Evolutionary conservation across 2,329 filamentous ascomycete species (phyloP).

Genomic region (Cryphonectria nitschkei): DNA sequence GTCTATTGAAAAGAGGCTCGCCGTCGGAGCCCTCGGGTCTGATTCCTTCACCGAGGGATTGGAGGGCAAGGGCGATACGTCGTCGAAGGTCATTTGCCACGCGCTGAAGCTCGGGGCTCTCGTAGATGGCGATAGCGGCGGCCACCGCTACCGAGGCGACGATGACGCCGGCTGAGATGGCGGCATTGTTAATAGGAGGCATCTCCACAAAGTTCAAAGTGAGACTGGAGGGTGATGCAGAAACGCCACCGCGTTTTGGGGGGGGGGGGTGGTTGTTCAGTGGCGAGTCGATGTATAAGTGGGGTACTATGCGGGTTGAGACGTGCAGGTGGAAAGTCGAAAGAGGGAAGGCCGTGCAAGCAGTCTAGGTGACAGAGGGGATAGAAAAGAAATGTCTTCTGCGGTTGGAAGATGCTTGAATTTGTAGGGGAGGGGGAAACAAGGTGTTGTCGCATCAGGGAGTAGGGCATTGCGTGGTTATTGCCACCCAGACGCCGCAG

Average conservation of each 20-base stretch:
- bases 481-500: conserved; percentile 12
- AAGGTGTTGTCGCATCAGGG: conserved; percentile 10
- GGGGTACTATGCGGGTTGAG: neutral
- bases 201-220: conserved; percentile 40
- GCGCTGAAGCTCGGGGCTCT: conserved; percentile 65
- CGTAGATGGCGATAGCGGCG: conserved; percentile 64
- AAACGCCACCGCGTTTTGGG: too few relatives aligned
- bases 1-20: conserved; percentile 65
- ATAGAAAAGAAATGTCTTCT: neutral
- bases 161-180: conserved; percentile 60
- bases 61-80: conserved; percentile 62
- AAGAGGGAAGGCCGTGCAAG: neutral
- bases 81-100: conserved; percentile 64
- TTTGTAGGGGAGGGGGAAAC: neutral
- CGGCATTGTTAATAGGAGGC: conserved; percentile 60
- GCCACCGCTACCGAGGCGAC: conserved; percentile 61
- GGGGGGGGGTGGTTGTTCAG: neutral
- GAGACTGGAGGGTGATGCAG: neutral
- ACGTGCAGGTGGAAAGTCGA: neutral
- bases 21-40: conserved; percentile 44
- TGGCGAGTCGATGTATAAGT: neutral
- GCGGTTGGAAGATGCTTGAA: conserved; percentile 3
- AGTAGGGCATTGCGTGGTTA: conserved; percentile 11
- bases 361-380: neutral
- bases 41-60: conserved; percentile 62